phyloP scores from a whole-genome alignment of 306 rosid species.

The Hippophae rhamnoides region DNA sequence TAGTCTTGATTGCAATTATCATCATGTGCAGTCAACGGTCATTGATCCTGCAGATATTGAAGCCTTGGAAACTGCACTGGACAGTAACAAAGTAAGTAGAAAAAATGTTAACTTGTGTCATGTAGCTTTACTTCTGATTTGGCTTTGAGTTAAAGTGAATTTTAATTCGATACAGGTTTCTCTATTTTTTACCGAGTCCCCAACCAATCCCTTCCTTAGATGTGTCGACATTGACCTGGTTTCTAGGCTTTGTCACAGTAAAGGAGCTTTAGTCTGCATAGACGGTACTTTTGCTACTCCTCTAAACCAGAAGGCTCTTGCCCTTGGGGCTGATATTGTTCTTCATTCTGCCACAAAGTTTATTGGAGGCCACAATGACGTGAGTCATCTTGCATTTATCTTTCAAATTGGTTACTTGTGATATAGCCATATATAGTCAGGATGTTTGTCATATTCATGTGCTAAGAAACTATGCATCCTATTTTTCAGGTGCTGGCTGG shows the following conservation, averaged over 20 bases:
- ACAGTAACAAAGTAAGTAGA: conserved; percentile 59
- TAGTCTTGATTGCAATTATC: conserved; percentile 14
- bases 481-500: conserved; percentile 75
- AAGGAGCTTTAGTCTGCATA: conserved; percentile 80
- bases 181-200: conserved; percentile 90
- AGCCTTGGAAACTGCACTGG: conserved; percentile 64
- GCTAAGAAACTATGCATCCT: conserved; percentile 3
- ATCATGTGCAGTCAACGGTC: conserved; percentile 53
- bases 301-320: conserved; percentile 82
- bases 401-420: no score
- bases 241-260: conserved; percentile 74
- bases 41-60: conserved; percentile 80
- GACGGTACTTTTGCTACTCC: conserved; percentile 99
- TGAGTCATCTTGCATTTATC: conserved; percentile 20
- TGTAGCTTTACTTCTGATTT: conserved; percentile 2
- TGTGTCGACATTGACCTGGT: conserved; percentile 88
- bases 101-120: conserved; percentile 5
- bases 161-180: conserved; percentile 54
- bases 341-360: conserved; percentile 87
- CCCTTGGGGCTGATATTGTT: conserved; percentile 86
- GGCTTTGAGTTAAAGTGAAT: conserved; percentile 4
- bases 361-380: conserved; percentile 93
- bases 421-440: neutral
- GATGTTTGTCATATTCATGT: neutral
- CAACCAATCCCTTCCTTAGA: conserved; percentile 92